Base-by-base conservation (phyloP, 2,329 filamentous ascomycete species). In the Xylariaceae sp. region DNA sequence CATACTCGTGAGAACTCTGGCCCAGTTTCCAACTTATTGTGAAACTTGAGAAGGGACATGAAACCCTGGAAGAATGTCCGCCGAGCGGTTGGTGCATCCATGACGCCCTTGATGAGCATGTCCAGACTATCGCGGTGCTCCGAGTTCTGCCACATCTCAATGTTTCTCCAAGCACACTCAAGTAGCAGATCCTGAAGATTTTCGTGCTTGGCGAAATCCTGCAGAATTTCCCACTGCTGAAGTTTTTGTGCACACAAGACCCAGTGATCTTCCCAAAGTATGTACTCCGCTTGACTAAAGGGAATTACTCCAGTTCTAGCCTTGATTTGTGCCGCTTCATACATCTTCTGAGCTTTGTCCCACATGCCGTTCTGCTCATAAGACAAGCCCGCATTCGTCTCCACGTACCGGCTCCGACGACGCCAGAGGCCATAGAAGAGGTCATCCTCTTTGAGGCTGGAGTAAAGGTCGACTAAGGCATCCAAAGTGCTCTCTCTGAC, bases 221-320 rank as follows among this genome's bases (percentile, higher is more conserved):
- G 89, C 26, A 99, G 67, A 42, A 99, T 91, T 56, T 99, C 93
- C 93, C 93, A 99, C 61, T 98, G 94, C 63, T 98, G 94, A 34
- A 99, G 74, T 67, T 98, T 98, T 67, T 97, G 89, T 0, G 91
- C 93, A 63, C 93, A 98, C 37, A 96, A 77, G 32, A 98, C 84
- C 93, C 93, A 99, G 56, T 98, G 94, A 60, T 99, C 93, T 66
- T 99, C 93, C 93, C 93, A 99, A 1, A 99, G 78, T 79, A 95
- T 96, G 66, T 99, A 99, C 65, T 99, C 93, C 24, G 85, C 89
- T 55, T 94, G 87, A 1, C 91, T 95, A 64, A 96, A 97, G 0
- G 93, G 91, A 47, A 97, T 81, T n/a, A 91, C 88, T 38, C 90
- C 93, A 1, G 91, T 97, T 35, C 94, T 81, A 34, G 94, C 93